Evolutionary conservation across 306 rosid genomes (phyloP), one percentile per base, ranked within the genome.

Genomic region (apple (Malus domestica)): DNA sequence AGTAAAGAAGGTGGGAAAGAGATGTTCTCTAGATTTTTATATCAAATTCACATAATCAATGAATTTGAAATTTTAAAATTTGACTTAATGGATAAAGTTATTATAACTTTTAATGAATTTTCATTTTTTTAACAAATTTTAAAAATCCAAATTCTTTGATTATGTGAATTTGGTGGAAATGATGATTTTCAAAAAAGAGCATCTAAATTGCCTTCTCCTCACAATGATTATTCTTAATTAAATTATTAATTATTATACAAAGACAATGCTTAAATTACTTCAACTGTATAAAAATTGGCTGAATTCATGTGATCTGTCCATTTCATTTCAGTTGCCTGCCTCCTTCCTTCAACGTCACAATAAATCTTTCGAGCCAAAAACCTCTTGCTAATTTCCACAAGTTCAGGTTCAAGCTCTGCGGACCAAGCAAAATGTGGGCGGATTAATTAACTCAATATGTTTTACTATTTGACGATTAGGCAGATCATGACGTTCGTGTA

Each of bases 221-320:
- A 57, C 27, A n/a, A 55, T 20, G 14, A 49, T 55, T 57, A 57
- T 7, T 20, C 4, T 9, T 49, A 49, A 20, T 55, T 8, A 40
- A 40, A 13, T 15, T 3, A 51, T 51, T 20, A 40, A 13, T 16
- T 3, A 51, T 51, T 55, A 55, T n/a, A n/a, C 19, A 49, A 15
- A 15, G 54, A 49, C 54, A 14, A 4, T 4, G 23, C 0, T 60
- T 25, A 14, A 61, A 61, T 35, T 35, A 35, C 20, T 61, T 27
- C 38, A 27, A 61, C 1, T 2, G 4, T 13, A 62, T 10, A 9
- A 40, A 20, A 20, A 66, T 60, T 57, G 68, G 4, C 76, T 25
- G 76, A 49, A 61, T 80, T 29, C 80, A 8, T 45, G 14, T 68
- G 35, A 61, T 75, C 58, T 75, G 59, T 69, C 76, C 11, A 49